Conservation (phyloP, 2,329 filamentous ascomycete species). For the Ceratocystis lukuohia region DNA sequence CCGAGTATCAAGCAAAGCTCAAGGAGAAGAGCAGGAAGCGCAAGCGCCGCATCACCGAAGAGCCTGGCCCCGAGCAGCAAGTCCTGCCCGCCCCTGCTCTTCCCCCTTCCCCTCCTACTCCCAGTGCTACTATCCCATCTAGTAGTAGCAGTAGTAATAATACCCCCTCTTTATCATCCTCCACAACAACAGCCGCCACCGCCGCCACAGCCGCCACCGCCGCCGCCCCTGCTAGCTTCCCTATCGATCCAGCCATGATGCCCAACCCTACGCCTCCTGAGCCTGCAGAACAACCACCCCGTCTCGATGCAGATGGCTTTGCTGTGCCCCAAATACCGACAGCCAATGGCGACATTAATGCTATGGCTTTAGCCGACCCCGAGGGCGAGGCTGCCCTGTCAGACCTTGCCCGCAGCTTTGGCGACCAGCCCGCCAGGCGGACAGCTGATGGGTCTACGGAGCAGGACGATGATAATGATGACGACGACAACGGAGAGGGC, state of each 20-base stretch:
- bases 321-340: conserved; percentile 43
- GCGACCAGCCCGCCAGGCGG: conserved; percentile 24
- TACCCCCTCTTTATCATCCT: background rate
- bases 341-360: conserved; percentile 19
- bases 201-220: background rate
- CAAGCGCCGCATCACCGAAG: conserved; percentile 31
- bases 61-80: conserved; percentile 24
- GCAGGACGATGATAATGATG: conserved; percentile 22
- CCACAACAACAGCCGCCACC: background rate
- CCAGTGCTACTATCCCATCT: background rate
- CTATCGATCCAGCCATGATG: conserved; percentile 10
- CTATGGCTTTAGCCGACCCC: conserved; percentile 15
- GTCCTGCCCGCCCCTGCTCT: background rate
- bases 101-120: background rate
- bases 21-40: conserved; percentile 37
- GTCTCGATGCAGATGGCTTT: conserved; percentile 53
- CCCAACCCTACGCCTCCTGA: background rate
- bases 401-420: conserved; percentile 34
- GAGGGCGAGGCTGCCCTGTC: conserved; percentile 27
- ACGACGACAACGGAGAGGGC: conserved; percentile 13
- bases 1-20: conserved; percentile 43
- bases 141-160: background rate
- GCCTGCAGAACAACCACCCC: background rate
- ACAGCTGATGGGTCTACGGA: background rate
- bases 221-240: background rate